Evolutionary conservation across 371 early-diverging fungal species (phyloP), one percentile per base, ranked within the genome.

Genomic region (Actinomucor elegans): DNA sequence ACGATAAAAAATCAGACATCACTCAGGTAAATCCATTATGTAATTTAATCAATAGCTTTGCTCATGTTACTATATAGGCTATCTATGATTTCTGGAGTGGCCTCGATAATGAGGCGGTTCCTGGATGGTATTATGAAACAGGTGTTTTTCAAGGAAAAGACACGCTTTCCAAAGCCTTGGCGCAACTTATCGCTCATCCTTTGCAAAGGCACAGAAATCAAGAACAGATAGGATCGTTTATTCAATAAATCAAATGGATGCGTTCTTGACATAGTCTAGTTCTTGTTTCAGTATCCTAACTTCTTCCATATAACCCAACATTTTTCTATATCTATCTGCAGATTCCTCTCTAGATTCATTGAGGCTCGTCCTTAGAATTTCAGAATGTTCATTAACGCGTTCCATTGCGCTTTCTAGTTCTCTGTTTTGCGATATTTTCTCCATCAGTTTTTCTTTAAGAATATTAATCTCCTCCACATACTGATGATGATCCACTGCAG

Each of bases 91-190:
- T n/a, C 6, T 57, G 58, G 58, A 12, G 5, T 26, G n/a, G 21
- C 3, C 20, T 58, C 1, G 59, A 52, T 40, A 46, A 40, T 27
- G 6, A n/a, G 1, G n/a, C 10, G 9, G 33, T 24, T 1, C 28
- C 34, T 11, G 59, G 59, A n/a, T 58, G 59, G 59, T 52, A 47
- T 47, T 58, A 58, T 29, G 52, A 52, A 33, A 12, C 35, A 7
- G 35, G 37, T 15, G 18, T 23, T 11, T 32, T 33, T 9, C 9
- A 14, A n/a, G 41, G 59, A 7, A 52, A 52, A 41, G 48, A 58
- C 18, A 52, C n/a, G 2, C 1, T 58, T 6, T 10, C 59, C 4
- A 47, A 28, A 34, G 52, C 59, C 11, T 23, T 58, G 11, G 4
- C 32, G 5, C 48, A 52, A 48, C 31, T 58, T 9, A 23, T 52